These are phyloP conservation scores for Diplosphaera chodatii DNA, from an alignment of 139 green algal genomes.

Conservation along the genomic window DNA sequence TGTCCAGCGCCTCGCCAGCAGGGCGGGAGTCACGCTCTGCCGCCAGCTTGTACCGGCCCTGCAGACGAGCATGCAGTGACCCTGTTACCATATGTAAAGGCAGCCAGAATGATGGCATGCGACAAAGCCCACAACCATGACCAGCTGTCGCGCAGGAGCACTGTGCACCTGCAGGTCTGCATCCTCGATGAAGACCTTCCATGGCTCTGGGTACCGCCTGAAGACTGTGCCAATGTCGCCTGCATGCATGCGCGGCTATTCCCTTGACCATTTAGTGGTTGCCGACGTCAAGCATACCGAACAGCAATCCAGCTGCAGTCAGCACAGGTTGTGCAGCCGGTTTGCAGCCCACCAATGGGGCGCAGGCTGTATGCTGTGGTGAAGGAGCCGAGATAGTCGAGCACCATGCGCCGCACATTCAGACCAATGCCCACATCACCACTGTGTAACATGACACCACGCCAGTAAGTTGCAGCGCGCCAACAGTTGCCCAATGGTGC, in stretches of 20 bases:
- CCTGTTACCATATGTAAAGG: too few species aligned
- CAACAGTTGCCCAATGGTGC: too few species aligned
- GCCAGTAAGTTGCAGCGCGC: too few species aligned
- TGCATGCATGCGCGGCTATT: neutral
- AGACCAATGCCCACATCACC: constrained; percentile 92
- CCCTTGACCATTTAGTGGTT: too few species aligned
- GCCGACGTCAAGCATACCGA: too few species aligned
- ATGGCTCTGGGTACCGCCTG: constrained; percentile 70
- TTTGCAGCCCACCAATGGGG: constrained; percentile 62
- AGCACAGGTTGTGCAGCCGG: too few species aligned
- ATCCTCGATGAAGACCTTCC: constrained; percentile 71
- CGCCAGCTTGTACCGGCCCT: constrained; percentile 34
- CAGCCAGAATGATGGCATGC: neutral
- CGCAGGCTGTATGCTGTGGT: constrained; percentile 79
- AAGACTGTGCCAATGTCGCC: constrained; percentile 53
- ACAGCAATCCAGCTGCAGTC: too few species aligned
- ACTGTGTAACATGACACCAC: constrained; percentile 29
- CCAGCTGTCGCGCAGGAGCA: too few species aligned
- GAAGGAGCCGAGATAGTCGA: constrained; percentile 77
- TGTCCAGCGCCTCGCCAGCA: constrained; percentile 37
- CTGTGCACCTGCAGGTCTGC: constrained; percentile 10
- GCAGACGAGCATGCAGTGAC: too few species aligned
- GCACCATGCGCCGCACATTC: constrained; percentile 74
- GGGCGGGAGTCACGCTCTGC: constrained; percentile 28
- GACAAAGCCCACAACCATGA: too few species aligned